These are phyloP conservation scores for Mesembryanthemum crystallinum DNA, from an alignment of 148 eudicot genomes.

Conservation along the genomic window DNA sequence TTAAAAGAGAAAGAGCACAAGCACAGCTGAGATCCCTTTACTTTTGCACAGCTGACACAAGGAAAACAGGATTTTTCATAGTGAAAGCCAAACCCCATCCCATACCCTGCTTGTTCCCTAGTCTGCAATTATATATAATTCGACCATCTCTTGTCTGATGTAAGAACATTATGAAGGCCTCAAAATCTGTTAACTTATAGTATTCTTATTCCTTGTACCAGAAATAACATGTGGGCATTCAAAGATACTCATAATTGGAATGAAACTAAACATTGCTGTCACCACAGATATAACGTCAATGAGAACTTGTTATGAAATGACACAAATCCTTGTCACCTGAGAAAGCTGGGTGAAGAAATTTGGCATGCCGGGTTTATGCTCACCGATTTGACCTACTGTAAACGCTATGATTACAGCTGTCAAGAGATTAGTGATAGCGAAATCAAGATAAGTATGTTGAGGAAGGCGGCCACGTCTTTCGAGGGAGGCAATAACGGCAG, in stretches of 20 bases:
- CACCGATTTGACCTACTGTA: conserved; percentile 76
- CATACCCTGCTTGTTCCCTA: not conserved
- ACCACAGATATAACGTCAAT: not conserved
- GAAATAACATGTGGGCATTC: not conserved
- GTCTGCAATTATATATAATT: too few species aligned
- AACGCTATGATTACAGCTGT: conserved; percentile 77
- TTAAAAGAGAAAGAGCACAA: not conserved
- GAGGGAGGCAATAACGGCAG: conserved; percentile 66
- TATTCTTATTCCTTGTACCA: not conserved
- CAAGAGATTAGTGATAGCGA: conserved; percentile 73
- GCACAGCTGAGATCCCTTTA: not conserved
- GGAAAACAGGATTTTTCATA: too few species aligned
- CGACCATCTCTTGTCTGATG: not conserved
- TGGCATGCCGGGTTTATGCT: conserved; percentile 43
- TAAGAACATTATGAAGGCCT: not conserved
- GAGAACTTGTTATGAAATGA: not conserved
- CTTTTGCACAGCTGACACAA: too few species aligned
- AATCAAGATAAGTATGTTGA: conserved; percentile 89
- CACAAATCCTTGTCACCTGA: conserved; percentile 40
- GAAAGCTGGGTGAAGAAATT: conserved; percentile 69
- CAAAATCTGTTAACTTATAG: not conserved
- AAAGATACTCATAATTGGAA: not conserved
- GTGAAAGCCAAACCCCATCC: not conserved
- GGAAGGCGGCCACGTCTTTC: conserved; percentile 93
- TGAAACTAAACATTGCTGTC: not conserved